phyloP scores from a whole-genome alignment of 306 rosid genomes.

The Citrullus colocynthis region DNA sequence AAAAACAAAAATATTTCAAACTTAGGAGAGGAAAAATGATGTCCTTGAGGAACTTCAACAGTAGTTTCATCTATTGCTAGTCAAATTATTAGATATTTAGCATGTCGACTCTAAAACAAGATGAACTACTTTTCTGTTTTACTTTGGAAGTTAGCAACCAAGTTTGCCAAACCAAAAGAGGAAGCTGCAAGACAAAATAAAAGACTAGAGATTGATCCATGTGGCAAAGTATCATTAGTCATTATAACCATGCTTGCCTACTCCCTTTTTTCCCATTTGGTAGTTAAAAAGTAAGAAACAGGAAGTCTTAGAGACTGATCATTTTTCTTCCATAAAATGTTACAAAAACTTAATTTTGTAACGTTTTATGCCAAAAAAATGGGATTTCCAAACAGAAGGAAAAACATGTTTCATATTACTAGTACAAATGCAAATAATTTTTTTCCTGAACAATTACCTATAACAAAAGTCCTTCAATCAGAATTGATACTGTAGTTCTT shows the following conservation, averaged over 20 bases:
- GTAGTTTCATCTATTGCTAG: not conserved
- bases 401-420: not conserved
- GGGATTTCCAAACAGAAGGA: not conserved
- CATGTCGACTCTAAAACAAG: not conserved
- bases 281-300: not conserved
- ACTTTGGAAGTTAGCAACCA: not conserved
- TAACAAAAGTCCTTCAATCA: not conserved
- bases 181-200: not conserved
- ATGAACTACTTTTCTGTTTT: not conserved
- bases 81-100: conserved; percentile 2
- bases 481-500: not conserved
- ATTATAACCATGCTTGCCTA: not conserved
- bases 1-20: not conserved
- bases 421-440: not conserved
- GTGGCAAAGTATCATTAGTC: not conserved
- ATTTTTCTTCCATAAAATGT: not conserved
- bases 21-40: not conserved
- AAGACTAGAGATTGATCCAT: not conserved
- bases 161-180: not conserved
- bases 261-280: not conserved
- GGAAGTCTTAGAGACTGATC: not conserved
- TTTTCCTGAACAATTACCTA: not conserved
- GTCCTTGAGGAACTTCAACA: not conserved
- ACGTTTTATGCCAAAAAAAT: not conserved
- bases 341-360: not conserved